Percentiles rank a stretch among this genome's conserved stretches.
These are phyloP conservation scores for Penicillium atrosanguineum DNA, from an alignment of 495 filamentous ascomycete species.

Conservation along the genomic window DNA sequence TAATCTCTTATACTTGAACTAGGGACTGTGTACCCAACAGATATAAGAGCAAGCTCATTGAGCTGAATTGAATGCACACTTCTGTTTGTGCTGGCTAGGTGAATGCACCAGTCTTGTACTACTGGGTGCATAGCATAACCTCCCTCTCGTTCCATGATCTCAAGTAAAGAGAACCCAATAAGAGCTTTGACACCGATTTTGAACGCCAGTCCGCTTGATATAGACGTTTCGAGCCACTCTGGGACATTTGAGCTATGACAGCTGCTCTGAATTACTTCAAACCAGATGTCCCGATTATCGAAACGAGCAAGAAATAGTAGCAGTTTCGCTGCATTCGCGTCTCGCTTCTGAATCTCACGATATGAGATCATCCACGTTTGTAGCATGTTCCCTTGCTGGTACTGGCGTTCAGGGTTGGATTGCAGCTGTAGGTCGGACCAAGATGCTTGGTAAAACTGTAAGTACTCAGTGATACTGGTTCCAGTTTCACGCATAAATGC, in stretches of 20 bases:
- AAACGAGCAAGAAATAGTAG: constrained; percentile 46
- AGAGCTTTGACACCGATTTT: constrained; percentile 26
- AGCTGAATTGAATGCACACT: constrained; percentile 11
- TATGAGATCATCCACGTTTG: constrained; percentile 48
- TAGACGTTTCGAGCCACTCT: constrained; percentile 26
- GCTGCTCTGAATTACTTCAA: constrained; percentile 32
- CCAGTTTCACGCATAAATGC: constrained; percentile 39
- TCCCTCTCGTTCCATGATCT: constrained; percentile 23
- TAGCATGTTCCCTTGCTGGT: constrained; percentile 37
- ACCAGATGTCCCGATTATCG: constrained; percentile 53
- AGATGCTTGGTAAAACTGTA: constrained; percentile 37
- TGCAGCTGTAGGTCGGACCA: constrained; percentile 37
- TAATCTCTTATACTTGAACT: constrained; percentile 16
- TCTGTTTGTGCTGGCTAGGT: constrained; percentile 13
- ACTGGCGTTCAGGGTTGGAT: constrained; percentile 28
- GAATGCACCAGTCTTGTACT: constrained; percentile 36
- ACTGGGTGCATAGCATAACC: constrained; percentile 34
- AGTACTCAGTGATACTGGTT: constrained; percentile 32
- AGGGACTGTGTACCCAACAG: constrained; percentile 26
- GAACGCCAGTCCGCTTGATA: constrained; percentile 29
- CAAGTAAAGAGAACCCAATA: constrained; percentile 31
- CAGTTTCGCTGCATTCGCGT: constrained; percentile 33
- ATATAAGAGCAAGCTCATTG: constrained; percentile 21
- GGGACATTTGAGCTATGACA: constrained; percentile 15
- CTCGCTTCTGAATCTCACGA: constrained; percentile 33